These are phyloP conservation scores for Diaporthe australafricana DNA, from an alignment of 2,329 filamentous ascomycete genomes.

Conservation along the genomic window DNA sequence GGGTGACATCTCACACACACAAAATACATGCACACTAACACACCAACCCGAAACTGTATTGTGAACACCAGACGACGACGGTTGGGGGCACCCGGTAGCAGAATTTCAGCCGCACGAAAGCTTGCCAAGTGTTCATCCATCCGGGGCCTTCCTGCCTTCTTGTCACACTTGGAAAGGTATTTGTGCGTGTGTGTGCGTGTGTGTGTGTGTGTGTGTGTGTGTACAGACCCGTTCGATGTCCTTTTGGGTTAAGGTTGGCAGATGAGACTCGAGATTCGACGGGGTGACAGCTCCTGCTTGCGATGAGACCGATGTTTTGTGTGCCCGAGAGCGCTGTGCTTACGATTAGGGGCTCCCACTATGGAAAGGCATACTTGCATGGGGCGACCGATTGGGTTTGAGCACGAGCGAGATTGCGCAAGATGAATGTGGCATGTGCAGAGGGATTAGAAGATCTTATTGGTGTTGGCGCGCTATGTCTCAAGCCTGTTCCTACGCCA, in stretches of 20 bases:
- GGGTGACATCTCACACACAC: not conserved
- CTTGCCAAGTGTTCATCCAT: constrained; percentile 4
- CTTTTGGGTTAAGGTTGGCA: constrained; percentile 13
- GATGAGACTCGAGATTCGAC: not conserved
- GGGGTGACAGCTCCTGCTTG: not conserved
- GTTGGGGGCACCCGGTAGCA: not conserved
- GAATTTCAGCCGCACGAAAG: constrained; percentile 9
- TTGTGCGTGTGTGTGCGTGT: not conserved
- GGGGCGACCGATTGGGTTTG: not conserved
- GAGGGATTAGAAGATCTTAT: constrained; percentile 17
- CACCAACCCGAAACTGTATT: not conserved
- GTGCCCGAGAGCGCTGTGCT: not conserved
- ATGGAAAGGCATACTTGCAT: not conserved
- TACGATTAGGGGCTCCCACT: not conserved
- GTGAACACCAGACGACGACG: not conserved
- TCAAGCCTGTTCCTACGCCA: constrained; percentile 23
- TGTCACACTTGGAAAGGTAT: not conserved
- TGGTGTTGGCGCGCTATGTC: constrained; percentile 23
- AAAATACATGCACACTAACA: not conserved
- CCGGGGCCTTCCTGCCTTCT: not conserved
- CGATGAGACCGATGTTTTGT: constrained; percentile 5
- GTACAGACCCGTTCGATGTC: not conserved
- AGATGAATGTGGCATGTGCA: not conserved
- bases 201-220: not conserved
- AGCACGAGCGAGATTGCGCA: not conserved